Conservation (phyloP, 2,329 filamentous ascomycete species). For the Talaromyces sp. region DNA sequence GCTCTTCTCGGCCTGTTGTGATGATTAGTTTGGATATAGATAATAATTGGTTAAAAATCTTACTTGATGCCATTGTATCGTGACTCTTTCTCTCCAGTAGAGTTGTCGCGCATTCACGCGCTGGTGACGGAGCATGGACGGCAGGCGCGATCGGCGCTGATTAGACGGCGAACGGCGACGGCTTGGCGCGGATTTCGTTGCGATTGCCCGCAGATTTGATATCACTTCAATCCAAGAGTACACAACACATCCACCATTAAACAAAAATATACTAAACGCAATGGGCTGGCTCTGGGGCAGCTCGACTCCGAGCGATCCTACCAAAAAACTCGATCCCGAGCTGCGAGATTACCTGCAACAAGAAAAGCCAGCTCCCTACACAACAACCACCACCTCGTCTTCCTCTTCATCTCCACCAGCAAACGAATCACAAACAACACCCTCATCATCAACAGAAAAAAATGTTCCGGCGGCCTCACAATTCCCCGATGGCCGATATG, state of each 20-base stretch:
- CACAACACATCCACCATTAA: background rate
- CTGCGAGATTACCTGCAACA: slow-evolving; percentile 79
- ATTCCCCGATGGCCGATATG: slow-evolving; percentile 67
- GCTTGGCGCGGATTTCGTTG: background rate
- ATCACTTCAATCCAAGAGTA: background rate
- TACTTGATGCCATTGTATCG: slow-evolving; percentile 34
- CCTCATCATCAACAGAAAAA: slow-evolving; percentile 24
- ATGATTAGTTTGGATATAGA: background rate
- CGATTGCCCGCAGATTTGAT: background rate
- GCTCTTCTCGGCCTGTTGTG: slow-evolving; percentile 47
- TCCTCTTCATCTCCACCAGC: slow-evolving; percentile 19
- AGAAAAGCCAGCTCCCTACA: slow-evolving; percentile 61
- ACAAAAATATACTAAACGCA: background rate
- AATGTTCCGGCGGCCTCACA: slow-evolving; percentile 49
- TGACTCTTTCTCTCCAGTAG: slow-evolving; percentile 16
- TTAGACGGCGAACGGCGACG: background rate
- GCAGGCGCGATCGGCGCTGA: background rate
- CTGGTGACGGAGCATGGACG: background rate
- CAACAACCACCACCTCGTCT: slow-evolving; percentile 14
- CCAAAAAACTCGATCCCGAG: slow-evolving; percentile 72
- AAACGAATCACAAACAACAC: slow-evolving; percentile 15
- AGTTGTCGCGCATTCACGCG: slow-evolving; percentile 24
- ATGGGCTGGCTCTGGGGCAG: slow-evolving; percentile 63
- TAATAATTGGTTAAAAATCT: slow-evolving; percentile 7
- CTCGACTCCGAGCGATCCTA: slow-evolving; percentile 50